Conservation (phyloP, 2,329 filamentous ascomycete species). For the Apiospora koreana region DNA sequence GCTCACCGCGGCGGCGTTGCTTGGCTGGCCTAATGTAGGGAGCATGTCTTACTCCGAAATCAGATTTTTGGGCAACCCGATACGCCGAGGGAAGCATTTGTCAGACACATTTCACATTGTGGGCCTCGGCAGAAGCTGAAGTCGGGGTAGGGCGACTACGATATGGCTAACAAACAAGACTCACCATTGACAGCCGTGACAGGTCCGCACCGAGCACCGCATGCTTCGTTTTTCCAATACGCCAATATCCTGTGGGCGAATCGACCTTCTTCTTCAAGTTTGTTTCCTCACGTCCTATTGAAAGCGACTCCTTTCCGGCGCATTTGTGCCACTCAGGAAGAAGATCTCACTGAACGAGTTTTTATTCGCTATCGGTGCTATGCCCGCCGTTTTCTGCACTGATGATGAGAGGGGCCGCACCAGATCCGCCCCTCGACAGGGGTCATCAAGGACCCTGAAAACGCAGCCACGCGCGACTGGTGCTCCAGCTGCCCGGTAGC, state of each 20-base stretch:
- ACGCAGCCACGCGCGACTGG: background rate
- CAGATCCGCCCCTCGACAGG: background rate
- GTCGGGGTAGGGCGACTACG: background rate
- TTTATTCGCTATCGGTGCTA: background rate
- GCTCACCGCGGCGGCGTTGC: background rate
- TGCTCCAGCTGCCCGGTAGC: background rate
- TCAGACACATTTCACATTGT: background rate
- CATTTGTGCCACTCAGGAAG: background rate
- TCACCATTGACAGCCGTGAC: background rate
- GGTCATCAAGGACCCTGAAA: slow-evolving; percentile 6
- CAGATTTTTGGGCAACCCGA: background rate
- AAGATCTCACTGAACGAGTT: background rate
- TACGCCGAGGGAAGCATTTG: background rate
- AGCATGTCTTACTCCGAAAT: background rate
- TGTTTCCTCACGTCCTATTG: background rate
- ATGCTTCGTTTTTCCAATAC: background rate
- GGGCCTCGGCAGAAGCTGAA: background rate
- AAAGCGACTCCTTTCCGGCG: background rate
- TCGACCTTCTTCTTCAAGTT: background rate
- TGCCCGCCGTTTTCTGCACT: background rate
- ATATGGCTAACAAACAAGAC: background rate
- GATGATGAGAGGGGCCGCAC: background rate
- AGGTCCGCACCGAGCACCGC: background rate
- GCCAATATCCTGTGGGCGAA: background rate
- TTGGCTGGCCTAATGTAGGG: background rate